A percentile compares a stretch with the other conserved stretches of the same genome.
These are phyloP conservation scores for Calycina marina DNA, from an alignment of 2,329 filamentous ascomycete genomes.

Conservation along the genomic window DNA sequence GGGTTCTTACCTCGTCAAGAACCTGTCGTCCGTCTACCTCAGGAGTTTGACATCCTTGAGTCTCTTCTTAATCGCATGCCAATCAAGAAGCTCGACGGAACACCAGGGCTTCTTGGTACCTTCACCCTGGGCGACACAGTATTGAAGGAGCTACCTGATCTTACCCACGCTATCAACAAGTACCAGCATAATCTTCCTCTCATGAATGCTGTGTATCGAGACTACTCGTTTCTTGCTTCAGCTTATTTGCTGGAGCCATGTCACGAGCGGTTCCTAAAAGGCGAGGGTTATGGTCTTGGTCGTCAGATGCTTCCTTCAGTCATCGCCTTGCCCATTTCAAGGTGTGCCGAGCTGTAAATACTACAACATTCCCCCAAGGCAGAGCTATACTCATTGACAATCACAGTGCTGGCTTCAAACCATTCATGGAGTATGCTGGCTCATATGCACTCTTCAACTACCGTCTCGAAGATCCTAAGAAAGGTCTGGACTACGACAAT, in stretches of 20 bases:
- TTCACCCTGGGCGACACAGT: slow-evolving; percentile 65
- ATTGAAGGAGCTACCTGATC: slow-evolving; percentile 58
- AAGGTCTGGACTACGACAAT: slow-evolving; percentile 47
- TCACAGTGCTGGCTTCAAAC: slow-evolving; percentile 56
- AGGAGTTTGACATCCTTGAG: slow-evolving; percentile 59
- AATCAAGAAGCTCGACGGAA: slow-evolving; percentile 57
- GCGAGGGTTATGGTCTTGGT: slow-evolving; percentile 64
- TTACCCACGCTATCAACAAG: slow-evolving; percentile 58
- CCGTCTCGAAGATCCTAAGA: slow-evolving; percentile 38
- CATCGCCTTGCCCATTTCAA: slow-evolving; percentile 69
- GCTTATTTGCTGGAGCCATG: slow-evolving; percentile 87
- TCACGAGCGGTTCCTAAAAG: slow-evolving; percentile 57
- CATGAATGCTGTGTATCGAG: slow-evolving; percentile 77
- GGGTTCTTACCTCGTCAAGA: slow-evolving; percentile 60
- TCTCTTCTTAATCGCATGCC: slow-evolving; percentile 64
- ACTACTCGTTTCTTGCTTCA: slow-evolving; percentile 83
- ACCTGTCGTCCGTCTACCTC: slow-evolving; percentile 48
- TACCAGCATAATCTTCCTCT: slow-evolving; percentile 59
- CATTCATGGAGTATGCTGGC: slow-evolving; percentile 77
- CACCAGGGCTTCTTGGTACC: slow-evolving; percentile 61
- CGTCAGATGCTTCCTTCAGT: slow-evolving; percentile 57
- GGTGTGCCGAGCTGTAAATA: slow-evolving; percentile 76
- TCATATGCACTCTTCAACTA: slow-evolving; percentile 59
- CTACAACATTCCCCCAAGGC: too few relatives aligned
- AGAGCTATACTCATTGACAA: too few relatives aligned